Base-by-base conservation (phyloP, 305 asterid species). In the Fraxinus greggii region DNA sequence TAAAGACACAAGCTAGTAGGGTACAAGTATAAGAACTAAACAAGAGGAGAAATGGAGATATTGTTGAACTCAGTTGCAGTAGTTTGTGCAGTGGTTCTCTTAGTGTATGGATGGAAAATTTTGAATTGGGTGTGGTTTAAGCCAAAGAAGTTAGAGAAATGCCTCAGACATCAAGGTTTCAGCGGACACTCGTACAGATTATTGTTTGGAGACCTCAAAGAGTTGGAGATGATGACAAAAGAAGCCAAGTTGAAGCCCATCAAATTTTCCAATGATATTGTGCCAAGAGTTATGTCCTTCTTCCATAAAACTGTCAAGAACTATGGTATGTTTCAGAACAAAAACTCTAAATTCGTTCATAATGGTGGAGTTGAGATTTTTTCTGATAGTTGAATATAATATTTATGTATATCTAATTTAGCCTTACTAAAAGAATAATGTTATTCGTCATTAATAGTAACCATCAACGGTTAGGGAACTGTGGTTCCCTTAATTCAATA, bases 161-260 rank as follows among this genome's bases (percentile, higher is more conserved):
- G 32, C 72, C 85, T 89, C 31, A 84, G 83, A 77, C 72, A 81
- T 7, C 90, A 85, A 48, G 92, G 92, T 32, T 78, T 86, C 1
- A 75, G 61, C 3, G 92, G 92, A 54, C 86, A 80, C 79, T 38
- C 82, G 3, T 89, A 89, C 77, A 83, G 70, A 80, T 3, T 82
- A 5, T 48, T 87, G 61, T 28, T 65, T 45, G 92, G 92, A 61
- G 90, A 89, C 80, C 38, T 76, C 24, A 83, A 80, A 17, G 88
- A 88, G 28, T 19, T 83, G 1, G 12, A 26, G 31, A 67, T 24
- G 70, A 81, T 80, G 69, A 10, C 23, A 4, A 40, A 78, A 51
- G 85, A 80, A 83, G 85, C 85, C 28, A 7, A 7, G 31, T 83
- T 85, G 7, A 80, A 85, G 69, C 87, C 88, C 65, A 83, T 84